Evolutionary conservation across 1,284 basidiomycete species (phyloP), one percentile per base, ranked within the genome.

Genomic region (Cutaneotrichosporon cyanovorans): DNA sequence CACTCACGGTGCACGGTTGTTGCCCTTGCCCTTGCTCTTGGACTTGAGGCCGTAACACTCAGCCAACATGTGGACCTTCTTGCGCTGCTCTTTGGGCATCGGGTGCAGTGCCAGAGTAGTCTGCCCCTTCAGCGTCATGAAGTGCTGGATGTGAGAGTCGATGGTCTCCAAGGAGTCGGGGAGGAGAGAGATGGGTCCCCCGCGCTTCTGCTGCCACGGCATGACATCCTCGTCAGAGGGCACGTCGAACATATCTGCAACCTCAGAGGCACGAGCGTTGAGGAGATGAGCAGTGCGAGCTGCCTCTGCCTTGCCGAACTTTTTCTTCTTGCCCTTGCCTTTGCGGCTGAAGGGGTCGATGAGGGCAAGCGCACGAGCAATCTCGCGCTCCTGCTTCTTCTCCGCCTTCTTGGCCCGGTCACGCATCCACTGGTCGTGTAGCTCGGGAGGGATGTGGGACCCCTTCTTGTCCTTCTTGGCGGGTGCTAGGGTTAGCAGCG

Each of bases 401-500:
- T 81, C 81, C 0, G 87, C 87, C 68, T 93, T 95, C 71, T 82
- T 84, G 44, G 75, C 72, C 2, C 87, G 83, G 62, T 93, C 90
- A 42, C 78, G 78, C 50, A 81, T 78, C 88, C 88, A 93, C 55
- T 83, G 84, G 0, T 72, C 78, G 50, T 77, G 77, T 1, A 95
- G 75, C 9, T 83, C 77, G 2, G 74, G 65, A 0, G 85, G 80
- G 40, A 89, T 69, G 14, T 71, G 57, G 51, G 77, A 76, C 33
- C 71, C 76, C 61, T 83, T 83, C 50, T 66, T 66, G 47, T 50
- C 54, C 49, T 59, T 63, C 53, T 63, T 62, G 15, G 43, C 58
- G 0, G 62, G 63, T 28, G 46, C 65, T 65, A 46, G 10, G 1
- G 40, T 37, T 14, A 41, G 15, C 22, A n/a, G n/a, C n/a, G n/a